phyloP scores from a whole-genome alignment of 164 flowering plant species.

The Protea cynaroides region DNA sequence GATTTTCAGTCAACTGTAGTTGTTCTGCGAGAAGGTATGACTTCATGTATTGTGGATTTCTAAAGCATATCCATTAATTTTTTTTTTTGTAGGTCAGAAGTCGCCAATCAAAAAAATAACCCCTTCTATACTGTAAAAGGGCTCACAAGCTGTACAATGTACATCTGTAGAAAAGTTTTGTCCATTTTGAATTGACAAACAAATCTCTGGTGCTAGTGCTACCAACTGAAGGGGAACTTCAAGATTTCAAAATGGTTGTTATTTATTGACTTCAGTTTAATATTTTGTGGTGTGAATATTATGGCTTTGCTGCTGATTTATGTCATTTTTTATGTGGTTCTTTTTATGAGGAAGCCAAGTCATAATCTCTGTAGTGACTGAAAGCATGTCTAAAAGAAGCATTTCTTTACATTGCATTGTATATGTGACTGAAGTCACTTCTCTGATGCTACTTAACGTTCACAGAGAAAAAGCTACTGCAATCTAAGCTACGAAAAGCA shows the following conservation, averaged over 20 bases:
- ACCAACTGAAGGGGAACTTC: background rate
- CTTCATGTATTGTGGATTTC: background rate
- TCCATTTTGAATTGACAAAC: background rate
- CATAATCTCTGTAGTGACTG: background rate
- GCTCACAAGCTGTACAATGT: no score
- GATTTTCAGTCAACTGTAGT: slow-evolving; percentile 73
- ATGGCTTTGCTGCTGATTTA: background rate
- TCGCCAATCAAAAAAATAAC: no score
- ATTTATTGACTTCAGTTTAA: background rate
- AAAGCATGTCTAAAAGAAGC: background rate
- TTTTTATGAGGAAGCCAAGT: no score
- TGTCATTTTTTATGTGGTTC: background rate
- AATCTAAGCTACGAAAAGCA: slow-evolving; percentile 62
- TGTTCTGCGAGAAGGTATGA: slow-evolving; percentile 86
- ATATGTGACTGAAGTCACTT: background rate
- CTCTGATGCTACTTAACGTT: slow-evolving; percentile 3
- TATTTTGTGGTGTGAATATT: no score
- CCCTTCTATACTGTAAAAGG: no score
- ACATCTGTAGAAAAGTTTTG: background rate
- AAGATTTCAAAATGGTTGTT: background rate
- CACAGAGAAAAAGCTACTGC: slow-evolving; percentile 81
- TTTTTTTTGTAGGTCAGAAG: background rate
- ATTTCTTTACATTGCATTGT: background rate
- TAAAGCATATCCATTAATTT: background rate
- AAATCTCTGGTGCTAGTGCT: background rate